phyloP scores from a whole-genome alignment of 2,329 filamentous ascomycete species.

The Beauveria australis region DNA sequence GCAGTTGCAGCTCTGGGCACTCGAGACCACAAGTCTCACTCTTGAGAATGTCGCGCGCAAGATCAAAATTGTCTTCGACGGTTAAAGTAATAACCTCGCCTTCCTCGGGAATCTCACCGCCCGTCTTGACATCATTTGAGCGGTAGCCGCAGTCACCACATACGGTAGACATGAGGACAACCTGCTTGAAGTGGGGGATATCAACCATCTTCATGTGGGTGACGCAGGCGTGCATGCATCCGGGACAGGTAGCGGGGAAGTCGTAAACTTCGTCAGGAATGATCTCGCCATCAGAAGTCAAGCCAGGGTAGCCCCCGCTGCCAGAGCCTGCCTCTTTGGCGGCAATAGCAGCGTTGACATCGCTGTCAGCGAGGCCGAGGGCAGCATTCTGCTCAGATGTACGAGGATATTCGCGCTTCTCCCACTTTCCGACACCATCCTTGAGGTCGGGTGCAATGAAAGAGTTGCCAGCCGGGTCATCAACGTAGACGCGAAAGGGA shows the following conservation, averaged over 20 bases:
- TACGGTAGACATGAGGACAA: slow-evolving; percentile 88
- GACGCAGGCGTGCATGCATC: slow-evolving; percentile 74
- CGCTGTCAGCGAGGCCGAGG: slow-evolving; percentile 65
- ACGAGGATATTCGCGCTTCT: slow-evolving; percentile 73
- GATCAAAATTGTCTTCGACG: slow-evolving; percentile 62
- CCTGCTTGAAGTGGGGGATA: slow-evolving; percentile 96
- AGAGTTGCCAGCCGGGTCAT: slow-evolving; percentile 92
- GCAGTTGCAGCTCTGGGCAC: slow-evolving; percentile 79
- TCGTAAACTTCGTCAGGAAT: slow-evolving; percentile 87
- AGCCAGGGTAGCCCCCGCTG: slow-evolving; percentile 41
- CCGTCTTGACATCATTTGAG: slow-evolving; percentile 96
- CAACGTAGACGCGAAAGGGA: slow-evolving; percentile 80
- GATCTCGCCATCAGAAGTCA: slow-evolving; percentile 63
- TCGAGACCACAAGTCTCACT: slow-evolving; percentile 83
- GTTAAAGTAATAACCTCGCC: slow-evolving; percentile 75
- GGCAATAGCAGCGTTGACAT: slow-evolving; percentile 40
- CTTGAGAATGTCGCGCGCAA: slow-evolving; percentile 91
- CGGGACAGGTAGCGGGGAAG: slow-evolving; percentile 86
- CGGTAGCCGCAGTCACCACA: slow-evolving; percentile 90
- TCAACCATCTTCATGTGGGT: slow-evolving; percentile 99
- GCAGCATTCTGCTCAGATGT: slow-evolving; percentile 79
- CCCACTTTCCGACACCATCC: slow-evolving; percentile 78
- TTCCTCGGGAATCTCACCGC: slow-evolving; percentile 79
- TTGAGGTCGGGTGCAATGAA: slow-evolving; percentile 86
- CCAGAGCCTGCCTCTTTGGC: not conserved